Conservation (phyloP, 1,284 basidiomycete species). For the Cerrena zonata region DNA sequence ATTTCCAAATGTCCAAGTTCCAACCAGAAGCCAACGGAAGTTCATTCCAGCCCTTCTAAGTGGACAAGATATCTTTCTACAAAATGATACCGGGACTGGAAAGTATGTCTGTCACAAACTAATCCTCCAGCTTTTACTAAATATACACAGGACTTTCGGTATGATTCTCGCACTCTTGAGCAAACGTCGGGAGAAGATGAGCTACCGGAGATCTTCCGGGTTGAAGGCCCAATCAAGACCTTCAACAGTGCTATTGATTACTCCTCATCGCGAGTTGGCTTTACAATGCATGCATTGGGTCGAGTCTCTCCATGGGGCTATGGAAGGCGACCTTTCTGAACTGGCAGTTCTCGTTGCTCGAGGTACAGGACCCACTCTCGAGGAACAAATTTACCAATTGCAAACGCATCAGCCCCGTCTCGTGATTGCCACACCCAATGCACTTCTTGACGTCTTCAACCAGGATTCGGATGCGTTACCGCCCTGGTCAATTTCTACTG, state of each 20-base stretch:
- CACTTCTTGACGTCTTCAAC: slow-evolving; percentile 50
- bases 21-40: slow-evolving; percentile 53
- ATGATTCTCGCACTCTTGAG: slow-evolving; percentile 58
- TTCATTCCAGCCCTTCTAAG: slow-evolving; percentile 58
- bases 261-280: slow-evolving; percentile 71
- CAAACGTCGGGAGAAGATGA: slow-evolving; percentile 35
- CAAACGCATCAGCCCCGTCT: slow-evolving; percentile 51
- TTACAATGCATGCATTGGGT: slow-evolving; percentile 68
- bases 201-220: neutral
- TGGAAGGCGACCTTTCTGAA: slow-evolving; percentile 28
- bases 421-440: slow-evolving; percentile 67
- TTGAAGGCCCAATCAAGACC: neutral
- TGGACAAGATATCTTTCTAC: slow-evolving; percentile 57
- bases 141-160: slow-evolving; percentile 57
- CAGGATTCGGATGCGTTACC: slow-evolving; percentile 39
- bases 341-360: slow-evolving; percentile 61
- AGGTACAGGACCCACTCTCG: slow-evolving; percentile 29
- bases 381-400: slow-evolving; percentile 34
- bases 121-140: neutral
- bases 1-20: slow-evolving; percentile 55
- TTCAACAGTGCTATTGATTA: slow-evolving; percentile 46
- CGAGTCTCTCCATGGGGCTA: slow-evolving; percentile 39
- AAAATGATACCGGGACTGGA: slow-evolving; percentile 68
- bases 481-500: slow-evolving; percentile 42
- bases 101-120: slow-evolving; percentile 45